A percentile compares a stretch with the other conserved stretches of the same genome.
Evolutionary conservation across 805 yeast species (phyloP).

Genomic region (Myxozyma neglecta): DNA sequence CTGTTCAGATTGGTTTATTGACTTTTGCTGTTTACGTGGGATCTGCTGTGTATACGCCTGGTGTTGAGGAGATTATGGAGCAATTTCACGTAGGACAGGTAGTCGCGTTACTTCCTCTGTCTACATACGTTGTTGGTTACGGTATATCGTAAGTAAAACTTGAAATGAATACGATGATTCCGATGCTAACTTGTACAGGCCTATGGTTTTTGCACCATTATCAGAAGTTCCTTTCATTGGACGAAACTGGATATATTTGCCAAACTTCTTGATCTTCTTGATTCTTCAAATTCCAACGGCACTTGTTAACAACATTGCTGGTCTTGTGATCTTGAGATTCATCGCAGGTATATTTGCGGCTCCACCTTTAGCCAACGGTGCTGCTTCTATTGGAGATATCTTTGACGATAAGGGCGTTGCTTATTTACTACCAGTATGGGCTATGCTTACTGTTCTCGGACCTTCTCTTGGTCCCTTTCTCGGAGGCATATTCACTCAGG

Average conservation of each 20-base stretch:
- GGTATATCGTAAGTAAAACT: slow-evolving; percentile 42
- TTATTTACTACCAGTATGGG: slow-evolving; percentile 53
- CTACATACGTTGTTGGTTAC: slow-evolving; percentile 59
- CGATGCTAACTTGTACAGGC: slow-evolving; percentile 50
- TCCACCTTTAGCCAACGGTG: slow-evolving; percentile 59
- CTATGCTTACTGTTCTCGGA: slow-evolving; percentile 51
- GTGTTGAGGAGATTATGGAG: slow-evolving; percentile 45
- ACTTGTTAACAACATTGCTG: slow-evolving; percentile 50
- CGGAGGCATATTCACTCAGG: slow-evolving; percentile 50
- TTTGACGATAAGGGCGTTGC: not conserved
- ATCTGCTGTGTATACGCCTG: slow-evolving; percentile 57
- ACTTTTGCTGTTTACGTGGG: slow-evolving; percentile 57
- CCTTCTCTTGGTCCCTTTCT: slow-evolving; percentile 58
- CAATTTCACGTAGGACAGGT: slow-evolving; percentile 50
- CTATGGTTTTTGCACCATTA: slow-evolving; percentile 58
- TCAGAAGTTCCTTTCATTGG: slow-evolving; percentile 58
- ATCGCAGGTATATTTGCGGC: slow-evolving; percentile 58
- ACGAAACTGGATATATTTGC: slow-evolving; percentile 51
- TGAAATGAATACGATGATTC: not conserved
- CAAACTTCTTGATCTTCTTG: slow-evolving; percentile 49
- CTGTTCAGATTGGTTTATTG: slow-evolving; percentile 46
- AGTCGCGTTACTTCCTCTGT: slow-evolving; percentile 52
- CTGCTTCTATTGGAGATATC: slow-evolving; percentile 2
- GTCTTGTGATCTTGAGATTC: slow-evolving; percentile 51
- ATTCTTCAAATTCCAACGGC: slow-evolving; percentile 59